Evolutionary conservation across 352 stramenopile genomes (phyloP).

Genomic region (Phytophthora brassicae): DNA sequence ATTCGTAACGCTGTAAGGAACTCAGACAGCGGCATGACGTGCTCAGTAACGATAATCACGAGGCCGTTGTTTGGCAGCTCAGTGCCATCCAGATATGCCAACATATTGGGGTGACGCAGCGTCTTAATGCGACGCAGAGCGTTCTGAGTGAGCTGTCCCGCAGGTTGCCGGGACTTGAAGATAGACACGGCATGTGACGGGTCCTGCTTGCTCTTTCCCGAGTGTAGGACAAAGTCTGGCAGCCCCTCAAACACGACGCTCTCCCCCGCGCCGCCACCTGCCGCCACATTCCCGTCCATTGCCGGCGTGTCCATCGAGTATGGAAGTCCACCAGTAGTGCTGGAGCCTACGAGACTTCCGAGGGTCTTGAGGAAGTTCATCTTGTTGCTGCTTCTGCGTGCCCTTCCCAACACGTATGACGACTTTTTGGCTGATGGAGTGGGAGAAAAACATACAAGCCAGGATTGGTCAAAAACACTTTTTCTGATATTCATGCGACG

Average conservation of each 20-base stretch:
- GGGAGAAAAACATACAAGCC: constrained; percentile 3
- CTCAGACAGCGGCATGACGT: constrained; percentile 86
- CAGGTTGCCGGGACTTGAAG: constrained; percentile 91
- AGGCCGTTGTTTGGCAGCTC: constrained; percentile 83
- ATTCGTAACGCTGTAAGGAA: constrained; percentile 83
- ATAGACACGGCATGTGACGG: constrained; percentile 80
- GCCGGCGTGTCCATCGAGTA: constrained; percentile 54
- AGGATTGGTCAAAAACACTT: constrained; percentile 21
- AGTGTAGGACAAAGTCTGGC: constrained; percentile 85
- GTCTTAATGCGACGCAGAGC: constrained; percentile 93
- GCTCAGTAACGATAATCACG: constrained; percentile 94
- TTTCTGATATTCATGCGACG: constrained; percentile 28
- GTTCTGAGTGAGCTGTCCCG: constrained; percentile 81
- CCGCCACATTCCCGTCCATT: constrained; percentile 46
- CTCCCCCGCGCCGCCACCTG: constrained; percentile 34
- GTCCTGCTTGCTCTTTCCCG: constrained; percentile 86
- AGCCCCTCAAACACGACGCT: constrained; percentile 61
- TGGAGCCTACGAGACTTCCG: constrained; percentile 66
- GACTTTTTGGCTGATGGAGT: constrained; percentile 1
- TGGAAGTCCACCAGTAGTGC: constrained; percentile 69
- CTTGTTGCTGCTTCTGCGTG: not conserved
- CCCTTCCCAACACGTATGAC: constrained; percentile 1
- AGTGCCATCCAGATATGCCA: constrained; percentile 85
- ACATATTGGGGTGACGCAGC: constrained; percentile 93
- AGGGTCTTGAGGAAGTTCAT: constrained; percentile 92